A percentile compares a stretch with the other conserved stretches of the same genome.
phyloP scores from a whole-genome alignment of 495 filamentous ascomycete species.

The Aspergillus nidulans region DNA sequence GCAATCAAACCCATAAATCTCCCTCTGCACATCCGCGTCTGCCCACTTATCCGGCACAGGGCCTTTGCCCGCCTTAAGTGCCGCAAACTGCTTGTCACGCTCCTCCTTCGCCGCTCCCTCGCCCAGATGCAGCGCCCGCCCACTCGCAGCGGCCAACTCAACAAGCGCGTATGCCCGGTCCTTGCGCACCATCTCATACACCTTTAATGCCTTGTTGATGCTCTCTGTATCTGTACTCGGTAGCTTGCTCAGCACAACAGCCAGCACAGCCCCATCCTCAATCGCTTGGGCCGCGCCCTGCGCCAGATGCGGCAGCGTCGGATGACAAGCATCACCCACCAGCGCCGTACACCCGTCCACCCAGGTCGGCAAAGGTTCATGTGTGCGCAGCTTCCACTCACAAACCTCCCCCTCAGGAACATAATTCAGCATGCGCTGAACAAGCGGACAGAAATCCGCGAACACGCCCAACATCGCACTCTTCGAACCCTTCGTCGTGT shows the following conservation, averaged over 20 bases:
- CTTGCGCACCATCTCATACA: slow-evolving; percentile 72
- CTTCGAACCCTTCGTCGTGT: slow-evolving; percentile 71
- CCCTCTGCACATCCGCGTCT: slow-evolving; percentile 69
- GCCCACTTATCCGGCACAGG: slow-evolving; percentile 76
- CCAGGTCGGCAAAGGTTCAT: slow-evolving; percentile 68
- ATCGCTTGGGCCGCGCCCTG: slow-evolving; percentile 87
- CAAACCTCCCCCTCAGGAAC: slow-evolving; percentile 77
- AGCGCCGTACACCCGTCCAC: slow-evolving; percentile 62
- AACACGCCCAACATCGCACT: slow-evolving; percentile 62
- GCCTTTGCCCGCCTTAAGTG: slow-evolving; percentile 54
- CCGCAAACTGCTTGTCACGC: slow-evolving; percentile 66
- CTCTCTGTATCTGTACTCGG: slow-evolving; percentile 49
- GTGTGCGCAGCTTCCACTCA: slow-evolving; percentile 73
- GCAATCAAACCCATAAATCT: slow-evolving; percentile 71
- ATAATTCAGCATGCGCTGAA: slow-evolving; percentile 69
- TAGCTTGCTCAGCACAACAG: slow-evolving; percentile 55
- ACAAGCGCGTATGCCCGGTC: slow-evolving; percentile 65
- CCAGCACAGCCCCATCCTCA: slow-evolving; percentile 71
- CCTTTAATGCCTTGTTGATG: slow-evolving; percentile 60
- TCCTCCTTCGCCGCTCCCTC: slow-evolving; percentile 72
- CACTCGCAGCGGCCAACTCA: slow-evolving; percentile 62
- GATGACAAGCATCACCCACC: slow-evolving; percentile 75
- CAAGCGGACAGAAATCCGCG: slow-evolving; percentile 64
- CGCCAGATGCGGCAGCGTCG: slow-evolving; percentile 69
- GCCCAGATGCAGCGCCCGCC: slow-evolving; percentile 66